Conservation (phyloP, 2,329 filamentous ascomycete genomes). For the Sarocladiaceae sp. region DNA sequence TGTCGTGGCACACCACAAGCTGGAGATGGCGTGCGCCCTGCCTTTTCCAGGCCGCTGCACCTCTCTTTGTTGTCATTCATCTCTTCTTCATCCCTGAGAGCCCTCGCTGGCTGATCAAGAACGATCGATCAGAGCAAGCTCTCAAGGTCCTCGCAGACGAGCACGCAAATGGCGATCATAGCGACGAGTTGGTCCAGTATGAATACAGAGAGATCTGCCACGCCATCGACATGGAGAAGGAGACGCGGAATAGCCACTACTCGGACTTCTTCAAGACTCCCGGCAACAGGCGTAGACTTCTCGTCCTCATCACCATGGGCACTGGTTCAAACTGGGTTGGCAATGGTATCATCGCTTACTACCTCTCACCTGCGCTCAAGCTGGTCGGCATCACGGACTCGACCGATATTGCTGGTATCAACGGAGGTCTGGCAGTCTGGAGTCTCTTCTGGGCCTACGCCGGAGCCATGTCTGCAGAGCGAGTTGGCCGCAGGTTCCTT, state of each 20-base stretch:
- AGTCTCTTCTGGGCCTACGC: slow-evolving; percentile 10
- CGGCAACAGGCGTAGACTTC: slow-evolving; percentile 21
- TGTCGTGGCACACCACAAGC: slow-evolving; percentile 5
- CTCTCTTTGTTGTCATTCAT: not conserved
- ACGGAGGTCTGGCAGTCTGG: slow-evolving; percentile 10
- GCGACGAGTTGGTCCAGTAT: slow-evolving; percentile 45
- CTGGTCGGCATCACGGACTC: slow-evolving; percentile 10
- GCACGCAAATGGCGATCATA: slow-evolving; percentile 44
- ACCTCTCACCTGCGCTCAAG: slow-evolving; percentile 10
- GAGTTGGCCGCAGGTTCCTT: slow-evolving; percentile 7
- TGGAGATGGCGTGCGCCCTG: slow-evolving; percentile 6
- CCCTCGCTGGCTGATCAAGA: slow-evolving; percentile 52
- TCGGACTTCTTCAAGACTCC: slow-evolving; percentile 16
- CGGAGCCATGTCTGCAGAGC: slow-evolving; percentile 11
- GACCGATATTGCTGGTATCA: slow-evolving; percentile 10
- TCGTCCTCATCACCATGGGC: slow-evolving; percentile 34
- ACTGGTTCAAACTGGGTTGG: slow-evolving; percentile 33
- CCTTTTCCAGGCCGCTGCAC: not conserved
- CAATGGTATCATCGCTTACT: slow-evolving; percentile 22
- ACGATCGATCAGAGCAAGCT: slow-evolving; percentile 36
- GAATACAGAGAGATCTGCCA: slow-evolving; percentile 43
- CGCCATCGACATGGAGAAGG: slow-evolving; percentile 30
- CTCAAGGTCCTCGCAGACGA: slow-evolving; percentile 49
- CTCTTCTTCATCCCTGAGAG: slow-evolving; percentile 46
- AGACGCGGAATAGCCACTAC: slow-evolving; percentile 15